Evolutionary conservation across 2,329 filamentous ascomycete species (phyloP).

Genomic region (Sclerotinia glacialis): DNA sequence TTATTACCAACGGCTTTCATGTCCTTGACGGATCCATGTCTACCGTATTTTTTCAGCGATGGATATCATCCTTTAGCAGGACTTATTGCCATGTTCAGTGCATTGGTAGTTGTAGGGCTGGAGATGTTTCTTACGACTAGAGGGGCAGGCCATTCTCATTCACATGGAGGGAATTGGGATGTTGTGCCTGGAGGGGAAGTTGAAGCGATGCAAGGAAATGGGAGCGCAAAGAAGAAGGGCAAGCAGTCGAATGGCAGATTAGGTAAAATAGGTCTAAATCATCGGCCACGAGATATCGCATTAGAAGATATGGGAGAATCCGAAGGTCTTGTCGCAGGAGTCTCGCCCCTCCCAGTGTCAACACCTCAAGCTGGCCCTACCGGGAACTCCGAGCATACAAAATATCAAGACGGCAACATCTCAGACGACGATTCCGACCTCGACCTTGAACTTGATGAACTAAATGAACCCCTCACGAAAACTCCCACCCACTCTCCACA

Average conservation of each 20-base stretch:
- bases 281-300: constrained; percentile 50
- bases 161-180: constrained; percentile 45
- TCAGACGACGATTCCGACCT: constrained; percentile 46
- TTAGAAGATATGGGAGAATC: constrained; percentile 52
- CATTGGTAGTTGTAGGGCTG: constrained; percentile 77
- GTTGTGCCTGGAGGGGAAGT: constrained; percentile 40
- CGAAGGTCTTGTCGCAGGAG: constrained; percentile 56
- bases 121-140: constrained; percentile 85
- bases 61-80: constrained; percentile 79
- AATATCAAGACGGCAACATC: constrained; percentile 36
- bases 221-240: constrained; percentile 25
- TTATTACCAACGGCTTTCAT: constrained; percentile 62
- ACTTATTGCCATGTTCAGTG: constrained; percentile 75
- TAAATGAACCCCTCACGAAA: constrained; percentile 1
- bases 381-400: constrained; percentile 30
- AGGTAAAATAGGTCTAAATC: constrained; percentile 36
- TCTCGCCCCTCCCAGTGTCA: constrained; percentile 56
- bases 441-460: constrained; percentile 56
- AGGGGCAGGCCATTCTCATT: constrained; percentile 60
- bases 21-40: constrained; percentile 60
- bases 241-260: constrained; percentile 35
- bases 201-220: constrained; percentile 42
- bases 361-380: constrained; percentile 42
- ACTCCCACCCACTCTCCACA: constrained; percentile 19
- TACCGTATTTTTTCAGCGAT: constrained; percentile 75